Percentiles rank a stretch among this genome's conserved stretches.
phyloP scores from a whole-genome alignment of 2,329 filamentous ascomycete genomes.

The Arthrobotrys conoides region DNA sequence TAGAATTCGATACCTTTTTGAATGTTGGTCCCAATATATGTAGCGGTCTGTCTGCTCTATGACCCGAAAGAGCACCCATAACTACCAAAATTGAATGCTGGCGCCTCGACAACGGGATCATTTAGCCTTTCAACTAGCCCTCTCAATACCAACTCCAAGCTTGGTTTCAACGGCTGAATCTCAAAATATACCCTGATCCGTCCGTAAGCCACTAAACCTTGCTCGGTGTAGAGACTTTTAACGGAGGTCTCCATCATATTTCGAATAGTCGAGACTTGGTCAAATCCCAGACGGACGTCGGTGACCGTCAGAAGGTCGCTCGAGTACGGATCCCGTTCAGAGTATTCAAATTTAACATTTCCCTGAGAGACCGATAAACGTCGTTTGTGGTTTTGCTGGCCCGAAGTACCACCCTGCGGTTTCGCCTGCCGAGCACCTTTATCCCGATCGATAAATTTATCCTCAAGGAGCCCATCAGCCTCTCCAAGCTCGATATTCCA shows the following conservation, averaged over 20 bases:
- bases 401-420: background rate
- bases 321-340: background rate
- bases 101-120: background rate
- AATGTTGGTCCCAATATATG: too few species aligned
- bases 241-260: slow-evolving; percentile 1
- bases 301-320: background rate
- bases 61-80: slow-evolving; percentile 6
- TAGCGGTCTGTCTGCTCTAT: background rate
- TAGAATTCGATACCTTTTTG: too few species aligned
- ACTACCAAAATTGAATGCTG: slow-evolving; percentile 8
- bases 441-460: slow-evolving; percentile 18
- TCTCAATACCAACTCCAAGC: background rate
- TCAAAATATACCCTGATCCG: background rate
- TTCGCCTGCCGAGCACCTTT: background rate
- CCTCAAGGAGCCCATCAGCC: slow-evolving; percentile 6
- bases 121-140: slow-evolving; percentile 18
- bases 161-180: background rate
- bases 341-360: background rate
- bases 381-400: slow-evolving; percentile 7
- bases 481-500: slow-evolving; percentile 25
- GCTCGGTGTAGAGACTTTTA: background rate
- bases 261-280: background rate
- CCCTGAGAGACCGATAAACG: background rate
- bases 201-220: background rate
- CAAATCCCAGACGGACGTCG: background rate